Percentiles rank a stretch among this genome's conserved stretches.
These are phyloP conservation scores for Fusarium sp. DNA, from an alignment of 2,329 filamentous ascomycete genomes.

Conservation along the genomic window DNA sequence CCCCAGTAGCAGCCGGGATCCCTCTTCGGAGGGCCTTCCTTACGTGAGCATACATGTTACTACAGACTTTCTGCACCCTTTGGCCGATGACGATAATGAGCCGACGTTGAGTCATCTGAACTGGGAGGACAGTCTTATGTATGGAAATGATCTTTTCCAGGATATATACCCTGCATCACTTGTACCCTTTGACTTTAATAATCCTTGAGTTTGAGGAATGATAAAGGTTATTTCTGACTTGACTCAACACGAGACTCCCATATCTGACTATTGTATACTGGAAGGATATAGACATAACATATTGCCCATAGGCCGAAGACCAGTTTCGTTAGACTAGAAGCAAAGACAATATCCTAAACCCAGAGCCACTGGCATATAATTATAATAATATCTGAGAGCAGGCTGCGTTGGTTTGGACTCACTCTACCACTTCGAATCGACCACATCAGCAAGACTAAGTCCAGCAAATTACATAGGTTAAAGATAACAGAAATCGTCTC, in stretches of 20 bases:
- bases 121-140: background rate
- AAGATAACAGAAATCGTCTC: too few relatives aligned
- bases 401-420: too few relatives aligned
- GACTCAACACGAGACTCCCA: background rate
- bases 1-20: accelerated
- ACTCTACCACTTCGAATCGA: too few relatives aligned
- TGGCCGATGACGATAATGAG: conserved; percentile 1
- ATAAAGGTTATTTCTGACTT: background rate
- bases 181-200: conserved; percentile 12
- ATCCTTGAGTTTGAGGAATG: background rate
- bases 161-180: conserved; percentile 1
- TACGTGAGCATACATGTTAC: conserved; percentile 19
- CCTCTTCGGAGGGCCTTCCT: background rate
- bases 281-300: too few relatives aligned
- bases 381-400: too few relatives aligned
- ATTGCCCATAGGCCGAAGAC: too few relatives aligned
- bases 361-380: too few relatives aligned
- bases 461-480: too few relatives aligned
- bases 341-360: too few relatives aligned
- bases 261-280: background rate
- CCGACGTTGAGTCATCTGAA: background rate
- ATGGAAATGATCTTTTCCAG: background rate
- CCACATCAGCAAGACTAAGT: too few relatives aligned
- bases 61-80: conserved; percentile 15
- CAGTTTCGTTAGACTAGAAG: too few relatives aligned